Evolutionary conservation across 768 basidiomycete species (phyloP), one percentile per base, ranked within the genome.

Genomic region (Pleurotus sapidus): DNA sequence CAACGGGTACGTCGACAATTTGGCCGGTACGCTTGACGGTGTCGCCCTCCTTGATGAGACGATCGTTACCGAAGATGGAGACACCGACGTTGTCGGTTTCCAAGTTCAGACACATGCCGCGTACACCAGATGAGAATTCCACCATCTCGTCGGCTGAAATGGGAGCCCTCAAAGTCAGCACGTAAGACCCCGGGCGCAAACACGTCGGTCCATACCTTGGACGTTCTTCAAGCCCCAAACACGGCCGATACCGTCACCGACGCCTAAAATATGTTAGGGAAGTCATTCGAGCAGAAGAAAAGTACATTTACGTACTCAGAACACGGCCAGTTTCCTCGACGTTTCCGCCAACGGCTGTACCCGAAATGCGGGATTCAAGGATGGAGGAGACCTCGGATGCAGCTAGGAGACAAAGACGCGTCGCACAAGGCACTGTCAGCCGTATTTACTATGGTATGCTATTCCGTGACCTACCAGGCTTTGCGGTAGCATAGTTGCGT

Each of bases 61-160:
- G 92, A 77, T 93, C 91, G 72, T 90, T 91, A 85, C 89, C 91
- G 84, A 99, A 99, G 82, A 98, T 95, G 81, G 97, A 94, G 71
- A 99, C 94, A 93, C 97, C 97, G 83, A 98, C 96, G 69, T 98
- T 98, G 88, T 98, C 97, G 78, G 96, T 94, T 80, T 99, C 97
- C 87, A 99, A 90, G 91, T 99, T 99, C 77, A 99, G 78, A 77
- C 95, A 98, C 97, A 99, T 99, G 84, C 97, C 97, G 74, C 97
- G 95, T 68, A 99, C 88, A 77, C 97, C 97, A 51, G 97, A 98
- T 49, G 96, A 93, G 86, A 99, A 99, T 85, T 99, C 97, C 85
- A 99, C 97, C 97, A 99, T 99, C 87, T 99, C 97, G 80, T 99
- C 97, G 78, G 89, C 89, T 95, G 49, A 65, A 56, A 63, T 47